phyloP scores from a whole-genome alignment of 345 rosid species.

The Eucalyptus melliodora region DNA sequence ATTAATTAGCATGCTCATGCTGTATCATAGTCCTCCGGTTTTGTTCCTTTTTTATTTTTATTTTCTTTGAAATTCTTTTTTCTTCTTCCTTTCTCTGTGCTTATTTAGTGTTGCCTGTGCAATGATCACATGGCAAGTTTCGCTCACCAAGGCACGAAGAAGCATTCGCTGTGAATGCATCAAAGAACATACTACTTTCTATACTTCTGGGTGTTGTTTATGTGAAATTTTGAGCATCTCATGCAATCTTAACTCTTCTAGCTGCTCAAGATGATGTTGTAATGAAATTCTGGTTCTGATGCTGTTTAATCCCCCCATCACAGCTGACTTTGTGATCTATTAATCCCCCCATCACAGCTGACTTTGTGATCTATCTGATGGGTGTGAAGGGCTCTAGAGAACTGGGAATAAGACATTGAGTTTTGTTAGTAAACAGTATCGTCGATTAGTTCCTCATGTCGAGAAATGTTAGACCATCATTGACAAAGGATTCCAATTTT shows the following conservation, averaged over 20 bases:
- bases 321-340: background rate
- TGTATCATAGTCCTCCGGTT: constrained; percentile 9
- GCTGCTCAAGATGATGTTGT: background rate
- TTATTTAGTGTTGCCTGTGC: background rate
- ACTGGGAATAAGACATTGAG: background rate
- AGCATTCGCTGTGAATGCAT: background rate
- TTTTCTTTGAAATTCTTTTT: background rate
- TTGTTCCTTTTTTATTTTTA: background rate
- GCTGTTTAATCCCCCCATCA: background rate
- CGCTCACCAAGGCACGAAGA: background rate
- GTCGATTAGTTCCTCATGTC: background rate
- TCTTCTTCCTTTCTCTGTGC: background rate
- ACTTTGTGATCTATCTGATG: background rate
- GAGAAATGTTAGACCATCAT: background rate
- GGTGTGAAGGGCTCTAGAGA: background rate
- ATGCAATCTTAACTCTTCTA: background rate
- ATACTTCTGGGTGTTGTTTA: background rate
- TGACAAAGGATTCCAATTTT: background rate
- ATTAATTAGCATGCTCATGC: background rate
- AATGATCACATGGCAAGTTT: background rate
- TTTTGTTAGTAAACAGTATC: background rate
- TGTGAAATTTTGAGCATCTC: background rate
- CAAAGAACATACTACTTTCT: background rate
- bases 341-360: background rate
- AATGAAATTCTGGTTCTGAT: background rate